phyloP scores from a whole-genome alignment of 495 filamentous ascomycete species.

The Rusavskia elegans region DNA sequence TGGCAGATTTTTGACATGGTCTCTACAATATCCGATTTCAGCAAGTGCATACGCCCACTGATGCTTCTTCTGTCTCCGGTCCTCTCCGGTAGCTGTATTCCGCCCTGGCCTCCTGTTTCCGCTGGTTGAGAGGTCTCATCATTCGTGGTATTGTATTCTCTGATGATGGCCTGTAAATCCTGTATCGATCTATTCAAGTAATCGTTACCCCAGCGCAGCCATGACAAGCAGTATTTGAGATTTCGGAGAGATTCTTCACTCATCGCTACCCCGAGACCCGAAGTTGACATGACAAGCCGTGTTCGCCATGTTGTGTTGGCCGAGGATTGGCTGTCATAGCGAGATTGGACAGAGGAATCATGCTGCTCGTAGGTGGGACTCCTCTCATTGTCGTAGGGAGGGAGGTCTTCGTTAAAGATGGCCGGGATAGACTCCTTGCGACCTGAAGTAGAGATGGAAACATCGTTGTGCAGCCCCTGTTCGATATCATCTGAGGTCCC shows the following conservation, averaged over 20 bases:
- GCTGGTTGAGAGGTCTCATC: not conserved
- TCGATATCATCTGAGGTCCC: slow-evolving; percentile 7
- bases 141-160: slow-evolving; percentile 7
- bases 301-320: slow-evolving; percentile 51
- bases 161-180: slow-evolving; percentile 52
- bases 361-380: slow-evolving; percentile 52
- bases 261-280: slow-evolving; percentile 72
- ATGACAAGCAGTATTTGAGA: slow-evolving; percentile 60
- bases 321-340: slow-evolving; percentile 5
- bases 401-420: slow-evolving; percentile 49
- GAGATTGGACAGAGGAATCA: slow-evolving; percentile 1
- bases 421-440: slow-evolving; percentile 22
- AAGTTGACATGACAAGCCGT: slow-evolving; percentile 66
- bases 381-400: slow-evolving; percentile 62
- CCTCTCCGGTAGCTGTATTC: not conserved
- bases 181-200: slow-evolving; percentile 54
- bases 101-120: not conserved
- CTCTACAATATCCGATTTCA: slow-evolving; percentile 57
- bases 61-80: not conserved
- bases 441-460: no score
- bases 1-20: slow-evolving; percentile 64
- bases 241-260: slow-evolving; percentile 65
- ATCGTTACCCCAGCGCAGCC: slow-evolving; percentile 61
- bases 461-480: slow-evolving; percentile 26
- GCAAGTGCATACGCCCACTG: slow-evolving; percentile 52